These are phyloP conservation scores for Pilasporangium apinafurcum DNA, from an alignment of 352 stramenopile species.

Conservation along the genomic window DNA sequence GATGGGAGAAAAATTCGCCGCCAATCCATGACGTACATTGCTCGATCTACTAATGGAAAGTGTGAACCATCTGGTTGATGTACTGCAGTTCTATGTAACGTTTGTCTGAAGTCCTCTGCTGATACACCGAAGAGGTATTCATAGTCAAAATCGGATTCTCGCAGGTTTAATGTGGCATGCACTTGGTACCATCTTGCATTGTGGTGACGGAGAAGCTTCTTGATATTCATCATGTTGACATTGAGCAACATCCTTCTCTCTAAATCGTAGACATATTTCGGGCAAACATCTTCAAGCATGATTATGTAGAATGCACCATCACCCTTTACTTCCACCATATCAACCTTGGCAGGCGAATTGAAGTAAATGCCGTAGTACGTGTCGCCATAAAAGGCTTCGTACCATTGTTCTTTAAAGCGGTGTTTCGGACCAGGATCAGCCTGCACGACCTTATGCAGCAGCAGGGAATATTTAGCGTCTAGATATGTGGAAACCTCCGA, in stretches of 20 bases:
- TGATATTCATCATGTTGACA: conserved; percentile 18
- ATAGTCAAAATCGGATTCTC: conserved; percentile 13
- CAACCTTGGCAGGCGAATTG: conserved; percentile 8
- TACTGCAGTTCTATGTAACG: background rate
- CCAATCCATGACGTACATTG: conserved; percentile 8
- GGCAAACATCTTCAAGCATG: conserved; percentile 20
- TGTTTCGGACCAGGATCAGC: conserved; percentile 5
- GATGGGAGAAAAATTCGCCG: conserved; percentile 9
- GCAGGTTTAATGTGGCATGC: conserved; percentile 11
- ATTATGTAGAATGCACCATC: conserved; percentile 9
- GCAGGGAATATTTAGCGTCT: conserved; percentile 12
- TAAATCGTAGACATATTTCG: conserved; percentile 16
- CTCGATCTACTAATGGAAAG: conserved; percentile 1
- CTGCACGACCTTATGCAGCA: conserved; percentile 4
- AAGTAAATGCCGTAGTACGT: conserved; percentile 15
- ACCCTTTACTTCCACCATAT: conserved; percentile 18
- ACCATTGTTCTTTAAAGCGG: conserved; percentile 17
- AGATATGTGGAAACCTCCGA: conserved; percentile 13
- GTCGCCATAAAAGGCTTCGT: conserved; percentile 13
- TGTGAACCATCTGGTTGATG: no score
- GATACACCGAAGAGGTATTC: conserved; percentile 13
- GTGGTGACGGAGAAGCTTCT: conserved; percentile 12
- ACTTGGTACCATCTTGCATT: conserved; percentile 15
- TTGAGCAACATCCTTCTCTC: conserved; percentile 11
- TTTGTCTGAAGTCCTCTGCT: background rate